Evolutionary conservation across 495 filamentous ascomycete species (phyloP).

Genomic region (Penicillium silybi): DNA sequence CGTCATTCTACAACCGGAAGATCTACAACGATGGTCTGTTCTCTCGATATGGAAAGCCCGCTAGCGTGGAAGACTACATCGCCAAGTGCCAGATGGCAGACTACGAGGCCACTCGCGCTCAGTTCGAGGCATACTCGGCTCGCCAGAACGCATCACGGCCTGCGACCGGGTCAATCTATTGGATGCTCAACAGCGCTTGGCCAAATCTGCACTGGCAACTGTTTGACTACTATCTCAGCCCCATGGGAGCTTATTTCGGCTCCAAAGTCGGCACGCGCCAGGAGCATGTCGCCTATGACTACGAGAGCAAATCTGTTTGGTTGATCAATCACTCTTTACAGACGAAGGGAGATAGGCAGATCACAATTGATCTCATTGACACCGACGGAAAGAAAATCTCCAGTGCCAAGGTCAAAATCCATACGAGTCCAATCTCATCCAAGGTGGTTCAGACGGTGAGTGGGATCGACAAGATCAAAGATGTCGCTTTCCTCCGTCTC

Average conservation of each 20-base stretch:
- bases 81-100: constrained; percentile 55
- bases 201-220: constrained; percentile 64
- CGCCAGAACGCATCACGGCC: constrained; percentile 48
- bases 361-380: constrained; percentile 48
- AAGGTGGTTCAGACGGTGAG: constrained; percentile 18
- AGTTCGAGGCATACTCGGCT: constrained; percentile 55
- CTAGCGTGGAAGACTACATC: constrained; percentile 52
- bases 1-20: constrained; percentile 49
- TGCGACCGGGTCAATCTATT: constrained; percentile 61
- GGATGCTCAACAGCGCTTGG: constrained; percentile 67
- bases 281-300: constrained; percentile 59
- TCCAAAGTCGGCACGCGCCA: constrained; percentile 47
- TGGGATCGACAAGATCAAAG: constrained; percentile 32
- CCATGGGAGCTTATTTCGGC: constrained; percentile 58
- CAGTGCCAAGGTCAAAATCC: constrained; percentile 13
- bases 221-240: constrained; percentile 60
- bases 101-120: constrained; percentile 58
- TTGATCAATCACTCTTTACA: constrained; percentile 54
- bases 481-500: constrained; percentile 51
- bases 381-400: constrained; percentile 39
- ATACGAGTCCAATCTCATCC: constrained; percentile 24
- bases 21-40: constrained; percentile 56
- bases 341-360: constrained; percentile 34
- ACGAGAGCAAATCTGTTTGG: constrained; percentile 40
- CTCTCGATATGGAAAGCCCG: constrained; percentile 50